A percentile compares a stretch with the other conserved stretches of the same genome.
Evolutionary conservation across 345 rosid species (phyloP).

Genomic region (Boechera stricta): DNA sequence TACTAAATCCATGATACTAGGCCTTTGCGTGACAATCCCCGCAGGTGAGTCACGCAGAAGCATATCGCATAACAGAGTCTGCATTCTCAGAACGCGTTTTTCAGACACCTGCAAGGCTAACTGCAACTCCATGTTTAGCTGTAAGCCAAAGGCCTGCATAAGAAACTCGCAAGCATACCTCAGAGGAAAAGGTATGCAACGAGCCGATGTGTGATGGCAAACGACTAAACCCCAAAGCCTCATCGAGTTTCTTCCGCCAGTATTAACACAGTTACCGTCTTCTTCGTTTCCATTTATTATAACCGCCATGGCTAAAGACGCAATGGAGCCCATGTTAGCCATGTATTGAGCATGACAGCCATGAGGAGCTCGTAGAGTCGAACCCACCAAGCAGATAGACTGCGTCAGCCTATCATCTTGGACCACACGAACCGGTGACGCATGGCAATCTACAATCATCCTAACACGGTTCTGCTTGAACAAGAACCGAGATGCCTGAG

Average conservation of each 20-base stretch:
- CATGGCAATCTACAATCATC: constrained; percentile 92
- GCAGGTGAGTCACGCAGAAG: constrained; percentile 89
- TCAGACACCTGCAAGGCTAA: constrained; percentile 82
- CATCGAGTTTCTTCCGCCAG: constrained; percentile 68
- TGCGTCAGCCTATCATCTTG: constrained; percentile 83
- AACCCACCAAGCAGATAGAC: constrained; percentile 88
- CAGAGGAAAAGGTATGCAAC: constrained; percentile 86
- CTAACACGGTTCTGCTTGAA: constrained; percentile 93
- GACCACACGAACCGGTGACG: constrained; percentile 60
- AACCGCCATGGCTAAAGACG: constrained; percentile 88
- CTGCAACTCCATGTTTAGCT: constrained; percentile 94
- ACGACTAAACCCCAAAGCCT: constrained; percentile 98
- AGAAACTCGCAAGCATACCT: constrained; percentile 97
- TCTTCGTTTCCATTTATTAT: constrained; percentile 83
- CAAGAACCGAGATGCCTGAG: constrained; percentile 92
- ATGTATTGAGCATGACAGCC: constrained; percentile 94
- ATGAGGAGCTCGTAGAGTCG: constrained; percentile 95
- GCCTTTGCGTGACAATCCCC: constrained; percentile 89
- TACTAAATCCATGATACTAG: constrained; percentile 92
- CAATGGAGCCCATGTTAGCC: constrained; percentile 91
- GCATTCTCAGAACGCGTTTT: constrained; percentile 87
- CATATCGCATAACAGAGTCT: constrained; percentile 93
- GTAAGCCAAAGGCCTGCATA: constrained; percentile 98
- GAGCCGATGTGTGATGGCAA: constrained; percentile 92
- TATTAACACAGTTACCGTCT: constrained; percentile 46